Conservation (phyloP, 2,329 filamentous ascomycete genomes). For the Xylaria sp. region DNA sequence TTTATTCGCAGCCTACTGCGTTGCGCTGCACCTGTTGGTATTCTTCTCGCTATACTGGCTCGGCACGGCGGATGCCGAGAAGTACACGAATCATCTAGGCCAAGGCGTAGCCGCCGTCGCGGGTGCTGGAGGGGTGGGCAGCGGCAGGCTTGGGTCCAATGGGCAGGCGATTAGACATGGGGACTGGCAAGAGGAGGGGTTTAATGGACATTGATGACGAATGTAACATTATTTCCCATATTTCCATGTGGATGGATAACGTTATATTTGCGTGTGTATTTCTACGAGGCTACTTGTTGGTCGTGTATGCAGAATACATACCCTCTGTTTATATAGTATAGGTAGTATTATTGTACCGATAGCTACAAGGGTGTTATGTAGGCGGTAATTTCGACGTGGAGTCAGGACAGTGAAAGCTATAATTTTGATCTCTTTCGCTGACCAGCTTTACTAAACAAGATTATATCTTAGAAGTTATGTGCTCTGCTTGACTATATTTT, state of each 20-base stretch:
- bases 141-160: slow-evolving; percentile 46
- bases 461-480: background rate
- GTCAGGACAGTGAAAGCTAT: background rate
- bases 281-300: slow-evolving; percentile 19
- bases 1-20: slow-evolving; percentile 90
- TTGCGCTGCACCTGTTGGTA: slow-evolving; percentile 87
- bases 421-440: background rate
- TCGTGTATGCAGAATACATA: slow-evolving; percentile 22
- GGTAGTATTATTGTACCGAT: background rate
- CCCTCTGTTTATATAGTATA: slow-evolving; percentile 14
- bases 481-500: background rate
- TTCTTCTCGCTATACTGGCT: slow-evolving; percentile 90
- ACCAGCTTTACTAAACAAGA: too few relatives aligned
- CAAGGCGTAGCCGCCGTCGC: slow-evolving; percentile 60
- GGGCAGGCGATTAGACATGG: slow-evolving; percentile 56
- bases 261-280: slow-evolving; percentile 30
- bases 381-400: background rate
- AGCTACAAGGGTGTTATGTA: slow-evolving; percentile 2
- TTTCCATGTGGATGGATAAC: slow-evolving; percentile 1
- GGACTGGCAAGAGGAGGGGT: slow-evolving; percentile 74
- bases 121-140: slow-evolving; percentile 53
- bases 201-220: slow-evolving; percentile 55
- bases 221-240: slow-evolving; percentile 21
- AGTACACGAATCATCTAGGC: slow-evolving; percentile 68
- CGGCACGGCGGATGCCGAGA: slow-evolving; percentile 73